Evolutionary conservation across 2,329 filamentous ascomycete genomes (phyloP).

Genomic region (Aspergillus aculeatinus): DNA sequence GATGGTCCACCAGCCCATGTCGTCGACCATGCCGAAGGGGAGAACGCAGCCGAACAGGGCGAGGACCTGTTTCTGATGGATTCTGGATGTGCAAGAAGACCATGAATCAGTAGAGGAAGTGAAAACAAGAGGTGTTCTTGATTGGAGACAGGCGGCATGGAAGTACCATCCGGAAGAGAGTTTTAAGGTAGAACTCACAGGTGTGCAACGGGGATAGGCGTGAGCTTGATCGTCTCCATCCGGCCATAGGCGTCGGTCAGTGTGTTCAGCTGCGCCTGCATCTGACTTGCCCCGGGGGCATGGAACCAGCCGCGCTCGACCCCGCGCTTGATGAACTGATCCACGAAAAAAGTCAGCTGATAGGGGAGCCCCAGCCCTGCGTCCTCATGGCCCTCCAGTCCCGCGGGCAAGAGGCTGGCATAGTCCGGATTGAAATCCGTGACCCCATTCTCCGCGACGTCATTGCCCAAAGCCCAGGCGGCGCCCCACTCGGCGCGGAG

Average conservation of each 20-base stretch:
- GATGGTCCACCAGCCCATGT: constrained; percentile 63
- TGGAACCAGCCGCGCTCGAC: constrained; percentile 59
- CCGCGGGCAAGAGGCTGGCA: constrained; percentile 50
- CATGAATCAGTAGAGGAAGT: not conserved
- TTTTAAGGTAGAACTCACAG: constrained; percentile 35
- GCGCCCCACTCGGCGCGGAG: constrained; percentile 62
- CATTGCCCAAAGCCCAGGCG: constrained; percentile 38
- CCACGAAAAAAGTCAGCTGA: constrained; percentile 61
- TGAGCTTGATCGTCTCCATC: constrained; percentile 66
- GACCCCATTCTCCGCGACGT: constrained; percentile 29
- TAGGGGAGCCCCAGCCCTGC: constrained; percentile 60
- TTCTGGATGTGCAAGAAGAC: constrained; percentile 37
- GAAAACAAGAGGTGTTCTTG: too few species aligned
- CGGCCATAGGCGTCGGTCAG: constrained; percentile 59
- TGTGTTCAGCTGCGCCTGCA: constrained; percentile 58
- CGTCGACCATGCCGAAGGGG: constrained; percentile 63
- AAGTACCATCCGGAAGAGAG: not conserved
- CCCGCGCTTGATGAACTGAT: constrained; percentile 59
- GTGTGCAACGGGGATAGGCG: constrained; percentile 64
- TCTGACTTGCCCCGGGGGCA: constrained; percentile 57
- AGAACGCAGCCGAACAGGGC: constrained; percentile 61
- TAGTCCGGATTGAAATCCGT: constrained; percentile 49
- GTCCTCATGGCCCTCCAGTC: constrained; percentile 56
- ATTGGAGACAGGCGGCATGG: too few species aligned
- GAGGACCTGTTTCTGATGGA: constrained; percentile 64